These are phyloP conservation scores for Skeletonema marinoi DNA, from an alignment of 108 stramenopile genomes.

Conservation along the genomic window DNA sequence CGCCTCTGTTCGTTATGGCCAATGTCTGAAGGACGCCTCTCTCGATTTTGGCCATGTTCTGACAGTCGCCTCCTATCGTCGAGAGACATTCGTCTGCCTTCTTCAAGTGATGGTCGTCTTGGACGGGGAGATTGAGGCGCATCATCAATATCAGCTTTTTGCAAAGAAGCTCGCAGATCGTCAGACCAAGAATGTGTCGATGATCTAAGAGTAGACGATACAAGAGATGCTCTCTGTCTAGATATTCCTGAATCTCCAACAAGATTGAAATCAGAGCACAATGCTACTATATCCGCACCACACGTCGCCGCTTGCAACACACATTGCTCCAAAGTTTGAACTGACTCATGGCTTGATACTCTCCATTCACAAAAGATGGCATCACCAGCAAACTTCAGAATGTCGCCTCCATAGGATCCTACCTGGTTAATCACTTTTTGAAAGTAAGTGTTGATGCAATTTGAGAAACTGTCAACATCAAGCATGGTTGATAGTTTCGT, in stretches of 20 bases:
- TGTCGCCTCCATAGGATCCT: slow-evolving; percentile 61
- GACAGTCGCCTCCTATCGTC: slow-evolving; percentile 32
- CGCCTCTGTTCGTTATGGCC: background rate
- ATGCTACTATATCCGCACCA: slow-evolving; percentile 51
- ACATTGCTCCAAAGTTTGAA: slow-evolving; percentile 50
- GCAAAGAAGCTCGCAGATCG: slow-evolving; percentile 29
- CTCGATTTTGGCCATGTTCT: slow-evolving; percentile 32
- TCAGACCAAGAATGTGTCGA: background rate
- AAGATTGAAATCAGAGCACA: slow-evolving; percentile 57
- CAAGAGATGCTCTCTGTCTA: background rate
- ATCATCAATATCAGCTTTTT: background rate
- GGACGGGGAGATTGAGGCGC: background rate
- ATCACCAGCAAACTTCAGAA: slow-evolving; percentile 76
- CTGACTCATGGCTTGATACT: slow-evolving; percentile 16
- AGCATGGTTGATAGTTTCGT: slow-evolving; percentile 73
- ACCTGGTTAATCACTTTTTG: slow-evolving; percentile 74
- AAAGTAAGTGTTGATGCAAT: slow-evolving; percentile 83
- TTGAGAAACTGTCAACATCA: slow-evolving; percentile 73
- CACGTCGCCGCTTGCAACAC: slow-evolving; percentile 60
- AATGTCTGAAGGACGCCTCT: slow-evolving; percentile 16
- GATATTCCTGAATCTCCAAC: slow-evolving; percentile 1
- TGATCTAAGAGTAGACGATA: background rate
- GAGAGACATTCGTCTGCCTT: too few species aligned
- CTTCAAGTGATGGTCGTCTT: too few species aligned
- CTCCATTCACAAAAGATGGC: slow-evolving; percentile 60